Evolutionary conservation across 225 moss, liverwort and hornwort species (phyloP).

Genomic region (Physcomitrium patens): DNA sequence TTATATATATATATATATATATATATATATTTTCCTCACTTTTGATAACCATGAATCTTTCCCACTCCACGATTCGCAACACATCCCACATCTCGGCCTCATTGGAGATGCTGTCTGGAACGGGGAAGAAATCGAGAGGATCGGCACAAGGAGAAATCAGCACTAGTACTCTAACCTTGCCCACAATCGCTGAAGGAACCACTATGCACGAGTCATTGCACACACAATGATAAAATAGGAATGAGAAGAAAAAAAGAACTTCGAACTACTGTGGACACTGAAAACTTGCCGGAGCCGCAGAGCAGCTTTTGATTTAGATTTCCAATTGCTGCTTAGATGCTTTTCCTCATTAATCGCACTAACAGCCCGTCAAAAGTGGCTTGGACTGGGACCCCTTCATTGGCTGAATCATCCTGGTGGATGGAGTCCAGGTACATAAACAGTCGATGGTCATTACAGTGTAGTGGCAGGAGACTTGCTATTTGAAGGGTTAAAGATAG

Average conservation of each 20-base stretch:
- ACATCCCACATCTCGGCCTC: too few relatives aligned
- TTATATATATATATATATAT: not conserved
- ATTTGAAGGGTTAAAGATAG: too few relatives aligned
- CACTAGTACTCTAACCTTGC: too few relatives aligned
- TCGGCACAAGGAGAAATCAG: too few relatives aligned
- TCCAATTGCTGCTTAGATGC: not conserved
- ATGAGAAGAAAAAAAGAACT: not conserved
- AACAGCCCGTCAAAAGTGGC: not conserved
- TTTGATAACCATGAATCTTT: not conserved
- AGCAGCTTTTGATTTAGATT: slow-evolving; percentile 1
- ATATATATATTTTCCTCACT: too few relatives aligned
- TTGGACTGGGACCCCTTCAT: not conserved
- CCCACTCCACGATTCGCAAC: too few relatives aligned
- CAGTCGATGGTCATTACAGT: too few relatives aligned
- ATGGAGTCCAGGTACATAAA: too few relatives aligned
- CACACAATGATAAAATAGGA: not conserved
- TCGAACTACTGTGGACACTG: not conserved
- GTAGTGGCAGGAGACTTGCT: too few relatives aligned
- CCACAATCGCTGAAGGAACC: too few relatives aligned
- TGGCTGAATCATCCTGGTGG: slow-evolving; percentile 34
- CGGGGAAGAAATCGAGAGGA: not conserved
- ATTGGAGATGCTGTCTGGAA: not conserved
- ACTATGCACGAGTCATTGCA: not conserved
- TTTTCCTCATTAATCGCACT: not conserved
- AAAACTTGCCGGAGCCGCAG: slow-evolving; percentile 4